phyloP scores from a whole-genome alignment of 805 yeast genomes.

The Candida caryicola region DNA sequence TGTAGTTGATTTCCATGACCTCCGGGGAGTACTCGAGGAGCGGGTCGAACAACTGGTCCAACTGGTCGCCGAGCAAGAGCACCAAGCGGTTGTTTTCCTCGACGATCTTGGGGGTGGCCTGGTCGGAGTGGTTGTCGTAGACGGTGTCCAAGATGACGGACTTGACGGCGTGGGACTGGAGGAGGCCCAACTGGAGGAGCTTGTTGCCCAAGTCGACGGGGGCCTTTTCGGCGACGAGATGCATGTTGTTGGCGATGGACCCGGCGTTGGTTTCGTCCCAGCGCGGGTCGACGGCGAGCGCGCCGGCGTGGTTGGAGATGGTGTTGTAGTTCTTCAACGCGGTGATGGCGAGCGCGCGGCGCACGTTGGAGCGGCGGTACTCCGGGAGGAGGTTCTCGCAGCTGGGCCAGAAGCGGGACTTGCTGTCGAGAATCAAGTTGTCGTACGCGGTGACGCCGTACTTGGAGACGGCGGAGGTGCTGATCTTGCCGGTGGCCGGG shows the following conservation, averaged over 20 bases:
- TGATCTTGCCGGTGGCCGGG: constrained; percentile 43
- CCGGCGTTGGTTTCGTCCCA: constrained; percentile 88
- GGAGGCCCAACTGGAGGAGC: constrained; percentile 55
- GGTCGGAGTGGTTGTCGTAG: constrained; percentile 49
- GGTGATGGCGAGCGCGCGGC: constrained; percentile 76
- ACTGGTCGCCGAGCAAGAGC: constrained; percentile 73
- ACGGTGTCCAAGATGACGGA: constrained; percentile 71
- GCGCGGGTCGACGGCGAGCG: constrained; percentile 32
- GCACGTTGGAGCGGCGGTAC: constrained; percentile 54
- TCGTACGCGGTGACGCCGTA: constrained; percentile 65
- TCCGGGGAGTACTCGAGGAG: constrained; percentile 90
- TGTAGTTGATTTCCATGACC: constrained; percentile 67
- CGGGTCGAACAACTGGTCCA: constrained; percentile 88
- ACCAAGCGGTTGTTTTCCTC: constrained; percentile 77
- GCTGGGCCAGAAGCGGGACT: constrained; percentile 77
- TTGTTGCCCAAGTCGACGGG: constrained; percentile 59
- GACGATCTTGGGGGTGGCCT: constrained; percentile 35
- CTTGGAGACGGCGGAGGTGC: constrained; percentile 55
- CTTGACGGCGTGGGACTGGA: constrained; percentile 48
- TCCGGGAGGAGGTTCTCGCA: constrained; percentile 59
- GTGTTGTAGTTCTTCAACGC: constrained; percentile 63
- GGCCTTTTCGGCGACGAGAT: constrained; percentile 46
- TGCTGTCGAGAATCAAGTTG: constrained; percentile 52
- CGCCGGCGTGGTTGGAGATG: constrained; percentile 34
- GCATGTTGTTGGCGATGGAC: constrained; percentile 64